Conservation (phyloP, 2,329 filamentous ascomycete genomes). For the Cytospora schulzeri region DNA sequence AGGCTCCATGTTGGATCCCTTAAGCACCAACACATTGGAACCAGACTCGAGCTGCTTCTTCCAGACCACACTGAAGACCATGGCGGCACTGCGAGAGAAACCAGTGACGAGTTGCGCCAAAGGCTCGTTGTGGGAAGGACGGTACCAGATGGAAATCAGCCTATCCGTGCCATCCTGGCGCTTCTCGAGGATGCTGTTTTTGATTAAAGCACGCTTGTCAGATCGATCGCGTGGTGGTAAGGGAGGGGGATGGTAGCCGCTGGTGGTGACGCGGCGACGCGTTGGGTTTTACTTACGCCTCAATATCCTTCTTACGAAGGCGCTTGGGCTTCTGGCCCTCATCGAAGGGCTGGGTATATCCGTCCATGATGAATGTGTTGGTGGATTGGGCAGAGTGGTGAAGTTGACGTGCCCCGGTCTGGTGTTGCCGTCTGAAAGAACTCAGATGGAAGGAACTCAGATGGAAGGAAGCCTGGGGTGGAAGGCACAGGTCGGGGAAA, state of each 20-base stretch:
- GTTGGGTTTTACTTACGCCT: slow-evolving; percentile 19
- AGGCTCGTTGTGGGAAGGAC: slow-evolving; percentile 2
- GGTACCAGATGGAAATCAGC: slow-evolving; percentile 19
- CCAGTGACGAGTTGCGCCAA: background rate
- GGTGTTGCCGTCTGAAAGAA: background rate
- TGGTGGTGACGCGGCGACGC: background rate
- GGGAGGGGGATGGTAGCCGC: too few species aligned
- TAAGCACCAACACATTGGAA: slow-evolving; percentile 10
- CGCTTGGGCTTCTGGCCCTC: slow-evolving; percentile 19
- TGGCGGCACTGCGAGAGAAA: slow-evolving; percentile 18
- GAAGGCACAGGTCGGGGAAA: background rate
- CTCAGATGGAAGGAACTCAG: background rate
- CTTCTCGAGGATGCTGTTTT: slow-evolving; percentile 18
- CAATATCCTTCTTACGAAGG: slow-evolving; percentile 23
- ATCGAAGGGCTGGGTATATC: background rate
- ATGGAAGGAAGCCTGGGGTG: background rate
- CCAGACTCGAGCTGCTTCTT: slow-evolving; percentile 18
- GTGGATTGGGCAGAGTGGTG: background rate
- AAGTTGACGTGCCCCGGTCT: background rate
- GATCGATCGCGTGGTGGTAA: background rate
- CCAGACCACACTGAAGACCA: slow-evolving; percentile 21
- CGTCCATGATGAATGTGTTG: background rate
- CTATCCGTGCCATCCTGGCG: slow-evolving; percentile 19
- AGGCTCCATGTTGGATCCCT: slow-evolving; percentile 6
- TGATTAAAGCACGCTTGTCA: background rate